These are phyloP conservation scores for Phyllosticta citribraziliensis DNA, from an alignment of 2,329 filamentous ascomycete species.

Conservation along the genomic window DNA sequence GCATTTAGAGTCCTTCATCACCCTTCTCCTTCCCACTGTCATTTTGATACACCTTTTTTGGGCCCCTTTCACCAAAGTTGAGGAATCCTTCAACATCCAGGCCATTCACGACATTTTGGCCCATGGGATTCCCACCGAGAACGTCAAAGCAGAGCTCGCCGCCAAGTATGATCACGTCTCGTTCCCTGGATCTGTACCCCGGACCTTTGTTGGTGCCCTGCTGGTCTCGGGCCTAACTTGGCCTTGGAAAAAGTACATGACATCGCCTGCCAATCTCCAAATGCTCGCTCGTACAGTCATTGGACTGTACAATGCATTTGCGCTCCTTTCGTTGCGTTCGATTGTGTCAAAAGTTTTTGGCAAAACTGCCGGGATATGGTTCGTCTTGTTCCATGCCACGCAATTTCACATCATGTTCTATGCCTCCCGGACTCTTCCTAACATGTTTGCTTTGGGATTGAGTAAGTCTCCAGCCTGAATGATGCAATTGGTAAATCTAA, in stretches of 20 bases:
- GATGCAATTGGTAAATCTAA: neutral
- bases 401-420: conserved; percentile 96
- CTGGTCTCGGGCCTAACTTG: conserved; percentile 63
- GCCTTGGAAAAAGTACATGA: conserved; percentile 51
- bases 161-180: conserved; percentile 75
- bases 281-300: conserved; percentile 61
- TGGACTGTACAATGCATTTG: conserved; percentile 62
- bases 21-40: conserved; percentile 25
- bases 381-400: conserved; percentile 61
- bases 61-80: conserved; percentile 91
- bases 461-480: conserved; percentile 46
- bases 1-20: conserved; percentile 3
- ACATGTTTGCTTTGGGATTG: conserved; percentile 89
- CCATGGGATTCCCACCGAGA: conserved; percentile 60
- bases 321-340: conserved; percentile 56
- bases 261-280: conserved; percentile 48
- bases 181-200: conserved; percentile 84
- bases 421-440: conserved; percentile 80
- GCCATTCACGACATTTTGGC: conserved; percentile 81
- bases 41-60: conserved; percentile 60
- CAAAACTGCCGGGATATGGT: conserved; percentile 63
- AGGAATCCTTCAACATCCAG: conserved; percentile 97
- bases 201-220: conserved; percentile 78
- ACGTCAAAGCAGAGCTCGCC: conserved; percentile 45
- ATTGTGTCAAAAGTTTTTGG: conserved; percentile 62